Percentiles rank a stretch among this genome's conserved stretches.
phyloP scores from a whole-genome alignment of 2,329 filamentous ascomycete genomes.

The Gaeumannomyces sp. region DNA sequence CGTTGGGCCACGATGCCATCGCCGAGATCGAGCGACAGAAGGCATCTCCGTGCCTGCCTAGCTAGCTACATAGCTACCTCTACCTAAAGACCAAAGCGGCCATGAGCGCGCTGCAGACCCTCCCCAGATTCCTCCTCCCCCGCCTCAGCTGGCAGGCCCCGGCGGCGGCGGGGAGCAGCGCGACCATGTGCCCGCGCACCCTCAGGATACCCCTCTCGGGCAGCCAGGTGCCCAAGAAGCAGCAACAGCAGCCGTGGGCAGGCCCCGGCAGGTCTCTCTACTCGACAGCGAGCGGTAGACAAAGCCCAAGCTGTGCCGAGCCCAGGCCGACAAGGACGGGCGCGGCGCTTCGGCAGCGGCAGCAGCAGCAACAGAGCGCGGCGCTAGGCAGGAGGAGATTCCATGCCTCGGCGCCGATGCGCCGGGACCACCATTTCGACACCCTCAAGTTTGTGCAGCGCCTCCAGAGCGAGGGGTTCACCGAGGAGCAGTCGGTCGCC shows the following conservation, averaged over 20 bases:
- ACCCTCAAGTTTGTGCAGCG: constrained; percentile 95
- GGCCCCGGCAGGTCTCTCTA: neutral
- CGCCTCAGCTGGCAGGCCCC: constrained; percentile 41
- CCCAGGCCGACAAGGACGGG: neutral
- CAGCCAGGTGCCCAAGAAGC: neutral
- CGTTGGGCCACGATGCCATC: neutral
- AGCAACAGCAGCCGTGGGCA: constrained; percentile 8
- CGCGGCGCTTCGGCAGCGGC: neutral
- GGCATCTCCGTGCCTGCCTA: neutral
- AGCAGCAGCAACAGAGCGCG: neutral
- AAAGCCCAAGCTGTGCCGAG: neutral
- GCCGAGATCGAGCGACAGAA: constrained; percentile 7
- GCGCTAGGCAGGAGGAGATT: constrained; percentile 36
- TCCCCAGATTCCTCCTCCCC: constrained; percentile 50
- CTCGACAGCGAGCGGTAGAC: constrained; percentile 11
- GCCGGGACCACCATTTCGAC: constrained; percentile 91
- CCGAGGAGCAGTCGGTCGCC: constrained; percentile 89
- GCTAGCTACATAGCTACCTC: no score
- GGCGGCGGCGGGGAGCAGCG: neutral
- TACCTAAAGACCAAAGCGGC: constrained; percentile 14
- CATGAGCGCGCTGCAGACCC: constrained; percentile 31
- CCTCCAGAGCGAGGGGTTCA: constrained; percentile 85
- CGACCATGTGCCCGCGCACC: neutral
- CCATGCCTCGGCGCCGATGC: constrained; percentile 55
- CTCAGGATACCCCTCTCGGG: neutral